Evolutionary conservation across 73 alveolate species (phyloP).

Genomic region (Paramecium octaurelia): DNA sequence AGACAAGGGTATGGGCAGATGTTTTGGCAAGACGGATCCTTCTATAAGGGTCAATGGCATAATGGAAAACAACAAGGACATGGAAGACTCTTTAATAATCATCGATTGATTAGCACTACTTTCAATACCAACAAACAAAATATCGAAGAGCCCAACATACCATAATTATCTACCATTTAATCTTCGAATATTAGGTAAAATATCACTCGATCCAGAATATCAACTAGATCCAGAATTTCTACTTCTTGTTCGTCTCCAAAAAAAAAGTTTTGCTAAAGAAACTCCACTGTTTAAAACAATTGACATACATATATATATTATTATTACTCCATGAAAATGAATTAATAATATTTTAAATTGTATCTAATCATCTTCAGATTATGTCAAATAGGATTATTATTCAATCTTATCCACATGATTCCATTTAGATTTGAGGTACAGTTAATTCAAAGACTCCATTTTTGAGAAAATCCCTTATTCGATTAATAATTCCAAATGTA

Average conservation of each 20-base stretch:
- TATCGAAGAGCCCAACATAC: not conserved
- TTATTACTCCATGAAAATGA: not conserved
- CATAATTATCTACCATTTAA: not conserved
- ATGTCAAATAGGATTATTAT: not conserved
- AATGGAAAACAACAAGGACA: not conserved
- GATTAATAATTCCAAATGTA: not conserved
- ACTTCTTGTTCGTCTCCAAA: slow-evolving; percentile 4
- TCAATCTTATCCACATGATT: not conserved
- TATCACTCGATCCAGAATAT: not conserved
- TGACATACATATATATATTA: not conserved
- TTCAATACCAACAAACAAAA: not conserved
- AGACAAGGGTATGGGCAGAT: slow-evolving; percentile 20
- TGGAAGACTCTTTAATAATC: not conserved
- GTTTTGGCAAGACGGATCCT: slow-evolving; percentile 10
- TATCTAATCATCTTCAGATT: not conserved
- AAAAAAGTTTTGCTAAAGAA: not conserved
- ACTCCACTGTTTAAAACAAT: not conserved
- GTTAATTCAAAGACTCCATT: not conserved
- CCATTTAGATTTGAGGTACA: not conserved
- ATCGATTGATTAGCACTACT: not conserved
- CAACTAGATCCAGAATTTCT: not conserved
- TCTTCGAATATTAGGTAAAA: not conserved
- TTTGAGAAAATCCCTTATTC: not conserved
- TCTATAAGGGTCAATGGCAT: slow-evolving; percentile 10
- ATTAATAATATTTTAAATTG: no score